Conservation (phyloP, 1,139 yeast genomes). For the Yamadazyma membranifaciens region DNA sequence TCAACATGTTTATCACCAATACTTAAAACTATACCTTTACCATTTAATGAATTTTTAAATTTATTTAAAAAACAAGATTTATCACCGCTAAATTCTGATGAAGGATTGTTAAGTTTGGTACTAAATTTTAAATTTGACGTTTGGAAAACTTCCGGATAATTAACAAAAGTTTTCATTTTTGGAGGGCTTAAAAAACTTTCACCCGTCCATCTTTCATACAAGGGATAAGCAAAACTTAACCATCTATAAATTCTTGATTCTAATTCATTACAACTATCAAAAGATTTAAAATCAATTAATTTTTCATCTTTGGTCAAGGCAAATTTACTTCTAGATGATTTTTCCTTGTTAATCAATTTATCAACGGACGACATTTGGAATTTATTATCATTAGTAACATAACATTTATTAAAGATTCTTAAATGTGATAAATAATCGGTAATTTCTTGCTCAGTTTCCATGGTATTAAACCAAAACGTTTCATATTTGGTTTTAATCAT, state of each 20-base stretch:
- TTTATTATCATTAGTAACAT: constrained; percentile 23
- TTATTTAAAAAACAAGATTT: constrained; percentile 36
- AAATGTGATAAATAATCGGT: constrained; percentile 42
- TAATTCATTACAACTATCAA: constrained; percentile 27
- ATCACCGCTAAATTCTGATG: constrained; percentile 17
- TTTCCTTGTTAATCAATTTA: constrained; percentile 18
- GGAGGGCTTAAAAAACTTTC: constrained; percentile 36
- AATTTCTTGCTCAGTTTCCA: constrained; percentile 28
- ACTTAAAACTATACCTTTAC: constrained; percentile 53
- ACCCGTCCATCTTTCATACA: constrained; percentile 48
- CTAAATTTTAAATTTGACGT: constrained; percentile 15
- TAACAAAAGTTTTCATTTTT: constrained; percentile 23
- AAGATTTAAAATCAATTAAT: constrained; percentile 14
- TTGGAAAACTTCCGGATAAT: constrained; percentile 17
- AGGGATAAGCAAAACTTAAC: constrained; percentile 39
- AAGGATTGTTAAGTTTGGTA: constrained; percentile 12
- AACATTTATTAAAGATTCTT: constrained; percentile 47
- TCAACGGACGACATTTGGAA: constrained; percentile 7
- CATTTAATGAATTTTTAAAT: constrained; percentile 37
- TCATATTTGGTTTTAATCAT: constrained; percentile 17
- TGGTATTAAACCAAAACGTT: constrained; percentile 13
- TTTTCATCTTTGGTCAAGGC: constrained; percentile 11
- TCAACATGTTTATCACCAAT: constrained; percentile 43
- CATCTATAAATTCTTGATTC: constrained; percentile 49
- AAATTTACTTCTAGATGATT: constrained; percentile 10